Base-by-base conservation (phyloP, 495 filamentous ascomycete species). In the Lepidopterella palustris region DNA sequence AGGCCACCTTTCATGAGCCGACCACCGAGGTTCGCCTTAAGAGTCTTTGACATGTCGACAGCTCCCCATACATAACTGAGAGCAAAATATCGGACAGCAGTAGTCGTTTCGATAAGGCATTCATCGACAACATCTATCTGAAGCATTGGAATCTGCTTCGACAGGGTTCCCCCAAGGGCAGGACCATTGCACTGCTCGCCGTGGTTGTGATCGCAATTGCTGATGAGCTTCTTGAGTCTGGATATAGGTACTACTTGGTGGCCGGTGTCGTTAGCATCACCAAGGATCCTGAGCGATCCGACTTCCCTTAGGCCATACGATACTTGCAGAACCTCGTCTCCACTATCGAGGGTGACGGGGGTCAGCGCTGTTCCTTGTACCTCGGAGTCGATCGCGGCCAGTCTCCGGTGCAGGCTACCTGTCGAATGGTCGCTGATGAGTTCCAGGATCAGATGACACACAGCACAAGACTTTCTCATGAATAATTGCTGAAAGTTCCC, bases 21-120 rank as follows among this genome's bases (percentile, higher is more conserved):
- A 4, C 5, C 5, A 3, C 20, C 11, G 9, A 35, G n/a, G 15
- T 59, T 53, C 9, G 18, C 23, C 24, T 53, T 15, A n/a, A 45
- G 45, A 4, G 27, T n/a, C 6, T 53, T 20, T 13, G 32, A 25
- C 4, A 23, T 21, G n/a, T 32, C 29, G 24, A 52, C 29, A 3
- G 4, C 25, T 9, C 57, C 57, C 57, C 57, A 59, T 5, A 59
- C 49, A 25, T 59, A 59, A 25, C 45, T 53, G 11, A 59, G 57
- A 3, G 57, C 32, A n/a, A 53, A 27, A 28, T 53, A 59, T 20
- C 31, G 6, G 5, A 13, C 11, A 3, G n/a, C 18, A 4, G 57
- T 53, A 20, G 6, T 27, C 2, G 13, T 18, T n/a, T 11, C 47
- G 10, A 59, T 47, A 5, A 59, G 18, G 15, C 25, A 49, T 8